These are phyloP conservation scores for Exserohilum turcica DNA, from an alignment of 2,329 filamentous ascomycete species.

Conservation along the genomic window DNA sequence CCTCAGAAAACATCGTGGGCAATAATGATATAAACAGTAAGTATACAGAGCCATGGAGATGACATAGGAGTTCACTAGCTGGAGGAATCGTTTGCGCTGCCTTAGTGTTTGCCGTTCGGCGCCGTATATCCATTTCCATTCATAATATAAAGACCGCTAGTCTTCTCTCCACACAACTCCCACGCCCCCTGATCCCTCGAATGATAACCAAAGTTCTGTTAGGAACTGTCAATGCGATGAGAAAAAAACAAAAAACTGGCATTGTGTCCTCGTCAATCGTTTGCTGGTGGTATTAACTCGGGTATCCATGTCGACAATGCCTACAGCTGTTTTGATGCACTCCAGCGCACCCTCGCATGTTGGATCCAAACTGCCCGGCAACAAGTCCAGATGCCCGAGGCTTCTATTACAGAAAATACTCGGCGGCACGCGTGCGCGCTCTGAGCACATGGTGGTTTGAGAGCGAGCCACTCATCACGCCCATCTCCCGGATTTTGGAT, in stretches of 20 bases:
- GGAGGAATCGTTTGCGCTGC: too few species aligned
- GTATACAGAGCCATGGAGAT: too few species aligned
- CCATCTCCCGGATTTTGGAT: not conserved
- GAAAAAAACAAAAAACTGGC: not conserved
- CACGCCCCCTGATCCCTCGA: too few species aligned
- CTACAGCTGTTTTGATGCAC: not conserved
- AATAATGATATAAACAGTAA: too few species aligned
- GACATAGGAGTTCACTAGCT: too few species aligned
- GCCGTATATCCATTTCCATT: too few species aligned
- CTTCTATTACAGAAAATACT: conserved; percentile 2
- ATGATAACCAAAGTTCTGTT: too few species aligned
- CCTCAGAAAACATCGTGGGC: too few species aligned
- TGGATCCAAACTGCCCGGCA: not conserved
- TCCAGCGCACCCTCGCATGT: not conserved
- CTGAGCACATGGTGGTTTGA: not conserved
- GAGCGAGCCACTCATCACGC: not conserved
- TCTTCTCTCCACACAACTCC: too few species aligned
- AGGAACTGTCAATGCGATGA: too few species aligned
- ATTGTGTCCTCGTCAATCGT: not conserved
- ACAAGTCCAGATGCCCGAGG: conserved; percentile 9
- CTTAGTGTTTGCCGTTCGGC: too few species aligned
- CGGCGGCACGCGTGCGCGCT: not conserved
- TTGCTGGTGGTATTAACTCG: not conserved
- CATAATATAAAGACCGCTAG: too few species aligned
- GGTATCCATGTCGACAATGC: conserved; percentile 3